Base-by-base conservation (phyloP, 2,329 filamentous ascomycete genomes). In the Monosporascus cannonballus region DNA sequence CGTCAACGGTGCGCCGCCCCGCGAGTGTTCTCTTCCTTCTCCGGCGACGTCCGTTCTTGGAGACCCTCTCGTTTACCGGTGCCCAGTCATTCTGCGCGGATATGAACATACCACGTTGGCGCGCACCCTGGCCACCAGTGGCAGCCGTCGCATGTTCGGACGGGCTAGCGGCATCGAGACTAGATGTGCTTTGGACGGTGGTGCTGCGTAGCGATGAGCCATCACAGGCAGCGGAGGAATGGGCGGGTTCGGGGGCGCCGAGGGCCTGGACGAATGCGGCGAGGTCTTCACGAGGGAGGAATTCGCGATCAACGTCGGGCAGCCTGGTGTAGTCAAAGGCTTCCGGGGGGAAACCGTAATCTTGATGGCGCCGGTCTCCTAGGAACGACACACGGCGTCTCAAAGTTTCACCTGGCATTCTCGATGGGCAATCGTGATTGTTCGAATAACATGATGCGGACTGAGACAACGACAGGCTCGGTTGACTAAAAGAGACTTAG, bases 21-120 rank as follows among this genome's bases (percentile, higher is more conserved):
- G 78, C 63, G 41, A 63, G 66, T 53, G 64, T 71, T 61, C 64
- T 67, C 56, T 65, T 70, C 54, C 62, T 59, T 51, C 76, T 72
- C 39, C 71, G 70, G 56, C 70, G 73, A 56, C 71, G 64, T 61
- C 68, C 64, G 20, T 69, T 66, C 64, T 70, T 75, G 61, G 73
- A 67, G 22, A 92, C 78, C 53, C 81, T 85, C 66, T 93, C 83
- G 61, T 88, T 86, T 14, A 97, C 83, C 0, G 94, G 94, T 17
- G 89, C 86, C 94, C 94, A 99, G 75, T 99, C 94, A 69, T 96
- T 96, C 66, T 95, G 84, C 41, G 94, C 93, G 3, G 90, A 89
- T 63, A 97, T 90, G 67, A 92, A 91, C 48, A 82, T 60, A 48
- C 54, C 55, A 47, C 52, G 58, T 47, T 62, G 62, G 24, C 42